phyloP scores from a whole-genome alignment of 108 stramenopile genomes.

The Cyclotella sp. region DNA sequence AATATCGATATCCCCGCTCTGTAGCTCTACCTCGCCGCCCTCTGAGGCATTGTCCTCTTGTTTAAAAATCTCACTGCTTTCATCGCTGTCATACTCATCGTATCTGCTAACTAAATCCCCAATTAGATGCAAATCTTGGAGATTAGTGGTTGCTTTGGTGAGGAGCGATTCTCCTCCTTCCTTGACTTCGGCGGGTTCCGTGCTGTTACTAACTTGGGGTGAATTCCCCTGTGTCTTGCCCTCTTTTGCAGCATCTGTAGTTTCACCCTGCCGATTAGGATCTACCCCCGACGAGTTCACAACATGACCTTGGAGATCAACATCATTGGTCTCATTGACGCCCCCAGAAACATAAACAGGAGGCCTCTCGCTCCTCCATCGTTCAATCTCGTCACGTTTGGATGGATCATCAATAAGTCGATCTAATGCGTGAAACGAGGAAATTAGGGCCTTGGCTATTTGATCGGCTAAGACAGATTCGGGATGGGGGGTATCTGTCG shows the following conservation, averaged over 20 bases:
- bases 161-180: not conserved
- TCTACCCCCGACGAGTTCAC: not conserved
- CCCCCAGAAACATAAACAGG: constrained; percentile 35
- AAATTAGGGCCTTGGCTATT: constrained; percentile 68
- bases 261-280: not conserved
- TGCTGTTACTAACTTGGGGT: not conserved
- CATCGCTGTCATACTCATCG: constrained; percentile 29
- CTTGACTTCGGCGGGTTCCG: not conserved
- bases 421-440: constrained; percentile 84
- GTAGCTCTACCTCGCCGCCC: not conserved
- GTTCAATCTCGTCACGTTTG: constrained; percentile 35
- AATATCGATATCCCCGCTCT: not conserved
- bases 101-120: not conserved
- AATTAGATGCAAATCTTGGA: constrained; percentile 8
- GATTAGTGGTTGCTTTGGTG: constrained; percentile 1
- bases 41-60: not conserved
- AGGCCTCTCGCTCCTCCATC: constrained; percentile 43
- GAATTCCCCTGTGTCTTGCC: not conserved
- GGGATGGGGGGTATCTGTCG: not conserved
- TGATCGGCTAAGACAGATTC: constrained; percentile 21
- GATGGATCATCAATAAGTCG: constrained; percentile 76
- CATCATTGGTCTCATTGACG: not conserved
- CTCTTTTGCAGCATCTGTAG: not conserved
- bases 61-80: not conserved
- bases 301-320: constrained; percentile 1